A percentile compares a stretch with the other conserved stretches of the same genome.
Conservation (phyloP, 2,329 filamentous ascomycete species). For the Paecilomyces dactylethromorphus region DNA sequence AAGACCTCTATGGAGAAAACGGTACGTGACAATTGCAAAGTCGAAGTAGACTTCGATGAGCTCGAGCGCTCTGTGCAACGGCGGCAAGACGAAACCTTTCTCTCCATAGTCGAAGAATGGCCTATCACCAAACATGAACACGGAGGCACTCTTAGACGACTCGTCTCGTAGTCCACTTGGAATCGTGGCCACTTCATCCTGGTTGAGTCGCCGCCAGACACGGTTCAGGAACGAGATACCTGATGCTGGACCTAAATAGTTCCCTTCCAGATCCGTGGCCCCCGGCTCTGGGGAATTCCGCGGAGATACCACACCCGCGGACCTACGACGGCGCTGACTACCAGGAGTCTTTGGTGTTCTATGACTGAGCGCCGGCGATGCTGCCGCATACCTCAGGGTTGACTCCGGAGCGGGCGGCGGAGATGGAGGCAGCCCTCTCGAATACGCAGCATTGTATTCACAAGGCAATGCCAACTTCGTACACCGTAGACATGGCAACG, state of each 20-base stretch:
- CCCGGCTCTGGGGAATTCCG: conserved; percentile 40
- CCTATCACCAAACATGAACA: conserved; percentile 47
- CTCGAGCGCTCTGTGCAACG: conserved; percentile 33
- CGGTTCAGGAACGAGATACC: conserved; percentile 55
- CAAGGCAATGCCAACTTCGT: conserved; percentile 24
- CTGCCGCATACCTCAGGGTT: conserved; percentile 6
- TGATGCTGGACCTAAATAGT: conserved; percentile 51
- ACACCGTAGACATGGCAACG: conserved; percentile 28
- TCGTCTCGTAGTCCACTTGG: conserved; percentile 23
- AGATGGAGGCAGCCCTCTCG: conserved; percentile 28
- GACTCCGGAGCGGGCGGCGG: conserved; percentile 18
- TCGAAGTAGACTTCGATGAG: conserved; percentile 53
- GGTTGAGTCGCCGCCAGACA: conserved; percentile 59
- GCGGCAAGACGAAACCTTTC: conserved; percentile 31
- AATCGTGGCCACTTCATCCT: conserved; percentile 40
- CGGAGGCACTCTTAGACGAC: conserved; percentile 34
- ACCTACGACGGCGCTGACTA: neutral
- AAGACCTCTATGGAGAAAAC: conserved; percentile 50
- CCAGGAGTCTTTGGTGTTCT: neutral
- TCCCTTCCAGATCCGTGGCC: conserved; percentile 47
- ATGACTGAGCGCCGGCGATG: conserved; percentile 4
- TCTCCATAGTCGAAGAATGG: conserved; percentile 36
- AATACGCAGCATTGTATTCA: conserved; percentile 31
- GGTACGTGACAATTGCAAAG: conserved; percentile 54
- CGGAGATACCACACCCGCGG: conserved; percentile 12